A percentile compares a stretch with the other conserved stretches of the same genome.
phyloP scores from a whole-genome alignment of 495 filamentous ascomycete genomes.

The Penicillium cataractarum region DNA sequence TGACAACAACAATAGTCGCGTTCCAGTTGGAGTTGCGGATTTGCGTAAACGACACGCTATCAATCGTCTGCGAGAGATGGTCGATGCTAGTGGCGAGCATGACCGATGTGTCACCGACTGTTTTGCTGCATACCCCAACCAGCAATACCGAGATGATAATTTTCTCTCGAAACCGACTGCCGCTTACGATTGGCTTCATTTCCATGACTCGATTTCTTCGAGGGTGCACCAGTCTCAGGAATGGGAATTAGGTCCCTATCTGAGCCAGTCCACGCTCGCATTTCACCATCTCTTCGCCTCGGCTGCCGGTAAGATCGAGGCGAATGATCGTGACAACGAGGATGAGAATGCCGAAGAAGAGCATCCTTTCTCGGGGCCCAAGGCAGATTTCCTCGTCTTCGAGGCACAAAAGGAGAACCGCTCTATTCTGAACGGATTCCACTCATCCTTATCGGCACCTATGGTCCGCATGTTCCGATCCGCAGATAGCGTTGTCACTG shows the following conservation, averaged over 20 bases:
- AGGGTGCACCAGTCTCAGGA: conserved; percentile 76
- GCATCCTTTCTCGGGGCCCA: conserved; percentile 76
- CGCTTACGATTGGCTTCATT: conserved; percentile 93
- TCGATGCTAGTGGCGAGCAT: conserved; percentile 85
- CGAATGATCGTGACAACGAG: conserved; percentile 36
- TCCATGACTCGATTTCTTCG: conserved; percentile 81
- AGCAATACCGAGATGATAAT: conserved; percentile 89
- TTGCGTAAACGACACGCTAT: conserved; percentile 75
- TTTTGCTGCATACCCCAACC: conserved; percentile 80
- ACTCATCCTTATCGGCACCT: conserved; percentile 57
- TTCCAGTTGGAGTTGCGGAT: conserved; percentile 65
- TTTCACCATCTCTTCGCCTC: conserved; percentile 90
- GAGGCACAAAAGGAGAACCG: conserved; percentile 75
- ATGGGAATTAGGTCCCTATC: conserved; percentile 85
- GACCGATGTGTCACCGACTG: conserved; percentile 84
- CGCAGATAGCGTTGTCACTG: conserved; percentile 70
- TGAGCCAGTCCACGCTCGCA: conserved; percentile 80
- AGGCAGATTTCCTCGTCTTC: conserved; percentile 75
- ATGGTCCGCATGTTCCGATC: conserved; percentile 77
- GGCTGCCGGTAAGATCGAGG: conserved; percentile 41
- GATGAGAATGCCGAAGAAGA: conserved; percentile 57
- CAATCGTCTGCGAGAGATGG: conserved; percentile 80
- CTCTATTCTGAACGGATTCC: conserved; percentile 55
- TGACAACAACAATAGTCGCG: conserved; percentile 30
- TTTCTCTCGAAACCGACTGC: conserved; percentile 83